Conservation (phyloP, 2,329 filamentous ascomycete species). For the Trichophyton schoenleinii region DNA sequence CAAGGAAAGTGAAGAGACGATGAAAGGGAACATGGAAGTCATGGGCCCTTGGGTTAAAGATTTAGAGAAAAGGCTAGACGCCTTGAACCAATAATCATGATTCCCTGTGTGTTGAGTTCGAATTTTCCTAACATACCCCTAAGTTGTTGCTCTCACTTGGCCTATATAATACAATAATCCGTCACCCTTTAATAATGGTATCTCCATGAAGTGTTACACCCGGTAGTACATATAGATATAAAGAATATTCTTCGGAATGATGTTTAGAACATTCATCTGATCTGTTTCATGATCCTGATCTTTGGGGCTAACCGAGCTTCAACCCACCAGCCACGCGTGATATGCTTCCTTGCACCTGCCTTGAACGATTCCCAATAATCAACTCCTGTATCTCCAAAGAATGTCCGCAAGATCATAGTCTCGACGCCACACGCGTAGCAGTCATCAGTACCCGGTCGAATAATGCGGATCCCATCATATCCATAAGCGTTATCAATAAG, state of each 20-base stretch:
- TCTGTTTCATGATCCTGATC: constrained; percentile 38
- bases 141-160: too few relatives aligned
- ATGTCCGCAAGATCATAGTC: constrained; percentile 23
- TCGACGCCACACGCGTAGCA: constrained; percentile 18
- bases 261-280: not conserved
- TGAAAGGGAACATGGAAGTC: constrained; percentile 69
- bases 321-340: constrained; percentile 43
- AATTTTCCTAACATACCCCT: not conserved
- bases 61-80: constrained; percentile 63
- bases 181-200: too few relatives aligned
- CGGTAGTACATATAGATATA: not conserved
- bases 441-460: constrained; percentile 32
- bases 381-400: constrained; percentile 24
- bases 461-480: constrained; percentile 38
- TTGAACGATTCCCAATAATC: constrained; percentile 19
- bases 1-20: constrained; percentile 53
- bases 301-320: constrained; percentile 42
- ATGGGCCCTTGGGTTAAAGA: constrained; percentile 83
- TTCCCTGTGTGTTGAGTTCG: not conserved
- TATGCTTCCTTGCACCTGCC: constrained; percentile 17
- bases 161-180: too few relatives aligned
- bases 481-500: constrained; percentile 39
- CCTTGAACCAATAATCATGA: constrained; percentile 33
- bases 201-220: too few relatives aligned
- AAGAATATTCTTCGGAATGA: not conserved